Evolutionary conservation across 371 early-diverging fungal species (phyloP).

Genomic region (Encephalitozoon intestinalis): DNA sequence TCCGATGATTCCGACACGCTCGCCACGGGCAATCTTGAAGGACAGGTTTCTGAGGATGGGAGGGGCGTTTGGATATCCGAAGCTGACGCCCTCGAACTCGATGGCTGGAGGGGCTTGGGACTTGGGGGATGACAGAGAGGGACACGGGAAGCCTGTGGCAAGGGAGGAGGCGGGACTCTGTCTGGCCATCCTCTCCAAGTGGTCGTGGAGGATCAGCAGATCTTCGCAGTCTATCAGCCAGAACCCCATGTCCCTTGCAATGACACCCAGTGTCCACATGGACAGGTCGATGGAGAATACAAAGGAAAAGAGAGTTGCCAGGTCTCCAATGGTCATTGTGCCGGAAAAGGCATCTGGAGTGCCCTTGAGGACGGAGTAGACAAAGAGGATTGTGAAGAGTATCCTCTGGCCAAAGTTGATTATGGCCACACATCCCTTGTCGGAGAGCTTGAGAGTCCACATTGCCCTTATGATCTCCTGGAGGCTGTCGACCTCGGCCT

Average conservation of each 20-base stretch:
- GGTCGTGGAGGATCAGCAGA: not conserved
- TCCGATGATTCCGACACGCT: conserved; percentile 67
- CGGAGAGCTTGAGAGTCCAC: not conserved
- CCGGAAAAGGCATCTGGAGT: not conserved
- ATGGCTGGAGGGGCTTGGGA: too few species aligned
- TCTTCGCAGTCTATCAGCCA: not conserved
- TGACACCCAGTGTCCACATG: not conserved
- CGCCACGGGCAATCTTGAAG: conserved; percentile 49
- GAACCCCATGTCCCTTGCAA: not conserved
- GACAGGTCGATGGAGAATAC: not conserved
- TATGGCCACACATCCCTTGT: not conserved
- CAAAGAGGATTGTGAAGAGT: not conserved
- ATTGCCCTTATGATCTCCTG: not conserved
- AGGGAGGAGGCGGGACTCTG: too few species aligned
- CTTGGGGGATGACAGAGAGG: too few species aligned
- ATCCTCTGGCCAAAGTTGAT: not conserved
- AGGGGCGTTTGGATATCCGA: not conserved
- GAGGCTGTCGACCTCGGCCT: not conserved
- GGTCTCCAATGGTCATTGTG: not conserved
- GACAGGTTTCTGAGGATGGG: conserved; percentile 27
- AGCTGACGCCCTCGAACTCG: conserved; percentile 21
- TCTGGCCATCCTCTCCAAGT: not conserved
- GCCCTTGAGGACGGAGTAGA: not conserved
- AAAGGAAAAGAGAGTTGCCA: not conserved
- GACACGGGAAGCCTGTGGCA: too few species aligned